These are phyloP conservation scores for Onygenales sp. DNA, from an alignment of 2,329 filamentous ascomycete genomes.

Conservation along the genomic window DNA sequence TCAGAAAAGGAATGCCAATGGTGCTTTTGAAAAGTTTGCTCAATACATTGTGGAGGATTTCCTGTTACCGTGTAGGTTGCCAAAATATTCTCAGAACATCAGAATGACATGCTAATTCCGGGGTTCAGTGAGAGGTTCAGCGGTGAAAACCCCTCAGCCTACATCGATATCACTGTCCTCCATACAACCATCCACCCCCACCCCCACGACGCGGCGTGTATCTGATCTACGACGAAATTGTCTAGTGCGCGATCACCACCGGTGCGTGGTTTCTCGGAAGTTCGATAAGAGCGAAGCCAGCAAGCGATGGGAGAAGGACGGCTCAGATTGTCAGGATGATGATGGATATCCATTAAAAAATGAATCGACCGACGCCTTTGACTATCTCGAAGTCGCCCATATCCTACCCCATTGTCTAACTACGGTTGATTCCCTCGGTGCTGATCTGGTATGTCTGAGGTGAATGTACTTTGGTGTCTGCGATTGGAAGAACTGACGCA, in stretches of 20 bases:
- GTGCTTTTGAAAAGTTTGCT: constrained; percentile 12
- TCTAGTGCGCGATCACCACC: constrained; percentile 9
- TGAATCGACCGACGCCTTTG: constrained; percentile 1
- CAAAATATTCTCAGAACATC: constrained; percentile 1
- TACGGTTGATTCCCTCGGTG: neutral
- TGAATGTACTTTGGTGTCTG: neutral
- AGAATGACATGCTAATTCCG: constrained; percentile 3
- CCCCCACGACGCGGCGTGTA: neutral
- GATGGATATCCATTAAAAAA: constrained; percentile 6
- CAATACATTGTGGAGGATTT: constrained; percentile 15
- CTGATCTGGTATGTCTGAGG: constrained; percentile 4
- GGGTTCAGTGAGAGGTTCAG: constrained; percentile 10
- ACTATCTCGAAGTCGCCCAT: constrained; percentile 5
- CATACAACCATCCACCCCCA: neutral
- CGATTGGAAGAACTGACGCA: neutral
- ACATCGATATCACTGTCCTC: constrained; percentile 7
- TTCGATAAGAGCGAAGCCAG: constrained; percentile 5
- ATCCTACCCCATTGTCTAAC: constrained; percentile 6
- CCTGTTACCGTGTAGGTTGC: constrained; percentile 11
- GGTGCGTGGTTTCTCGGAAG: constrained; percentile 7
- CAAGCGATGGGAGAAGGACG: constrained; percentile 3
- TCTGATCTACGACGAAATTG: constrained; percentile 8
- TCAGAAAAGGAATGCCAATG: constrained; percentile 4
- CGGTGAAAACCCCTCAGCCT: constrained; percentile 13
- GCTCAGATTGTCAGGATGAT: constrained; percentile 3